Percentiles rank a stretch among this genome's conserved stretches.
These are phyloP conservation scores for Vaccinium myrtillus DNA, from an alignment of 148 eudicot species.

Conservation along the genomic window DNA sequence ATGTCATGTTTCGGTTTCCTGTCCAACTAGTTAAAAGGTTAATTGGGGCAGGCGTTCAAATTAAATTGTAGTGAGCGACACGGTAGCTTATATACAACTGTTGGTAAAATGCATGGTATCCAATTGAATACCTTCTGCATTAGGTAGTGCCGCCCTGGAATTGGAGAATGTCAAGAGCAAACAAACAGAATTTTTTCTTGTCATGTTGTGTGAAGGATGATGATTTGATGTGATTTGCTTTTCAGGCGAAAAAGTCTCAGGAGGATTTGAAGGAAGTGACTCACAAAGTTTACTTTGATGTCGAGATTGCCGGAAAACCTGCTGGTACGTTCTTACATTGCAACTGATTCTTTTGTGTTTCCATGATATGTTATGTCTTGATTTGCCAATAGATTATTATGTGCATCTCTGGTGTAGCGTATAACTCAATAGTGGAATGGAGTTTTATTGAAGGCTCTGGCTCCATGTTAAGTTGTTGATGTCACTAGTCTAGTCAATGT, in stretches of 20 bases:
- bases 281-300: constrained; percentile 86
- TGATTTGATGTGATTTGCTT: background rate
- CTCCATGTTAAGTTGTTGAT: background rate
- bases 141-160: background rate
- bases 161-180: background rate
- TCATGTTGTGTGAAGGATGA: background rate
- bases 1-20: background rate
- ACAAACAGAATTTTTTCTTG: background rate
- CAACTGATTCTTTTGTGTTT: background rate
- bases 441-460: background rate
- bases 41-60: background rate
- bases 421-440: background rate
- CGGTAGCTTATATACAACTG: background rate
- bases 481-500: background rate
- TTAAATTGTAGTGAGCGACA: background rate
- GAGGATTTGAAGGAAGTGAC: constrained; percentile 80
- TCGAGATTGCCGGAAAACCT: constrained; percentile 82
- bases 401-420: background rate
- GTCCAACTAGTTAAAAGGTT: background rate
- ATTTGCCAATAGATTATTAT: background rate
- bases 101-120: background rate
- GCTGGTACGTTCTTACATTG: constrained; percentile 52
- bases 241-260: constrained; percentile 77
- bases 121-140: background rate
- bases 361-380: background rate